Percentiles rank a stretch among this genome's conserved stretches.
Evolutionary conservation across 345 rosid genomes (phyloP).

Genomic region (Melaleuca quinquenervia): DNA sequence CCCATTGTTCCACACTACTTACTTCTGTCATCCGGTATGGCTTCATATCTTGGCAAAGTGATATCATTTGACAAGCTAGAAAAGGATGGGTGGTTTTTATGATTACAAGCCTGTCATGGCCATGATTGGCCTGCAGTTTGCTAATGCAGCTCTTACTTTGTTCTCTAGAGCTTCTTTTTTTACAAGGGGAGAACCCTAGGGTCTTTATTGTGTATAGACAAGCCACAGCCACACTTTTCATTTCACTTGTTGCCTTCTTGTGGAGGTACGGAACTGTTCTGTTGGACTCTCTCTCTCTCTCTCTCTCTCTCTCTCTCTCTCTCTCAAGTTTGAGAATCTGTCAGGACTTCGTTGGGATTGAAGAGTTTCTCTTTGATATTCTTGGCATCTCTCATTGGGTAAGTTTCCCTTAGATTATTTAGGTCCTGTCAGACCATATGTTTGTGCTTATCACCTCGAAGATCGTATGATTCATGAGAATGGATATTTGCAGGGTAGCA

Average conservation of each 20-base stretch:
- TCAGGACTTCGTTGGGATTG: slow-evolving; percentile 7
- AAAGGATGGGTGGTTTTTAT: slow-evolving; percentile 5
- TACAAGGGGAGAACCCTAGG: slow-evolving; percentile 28
- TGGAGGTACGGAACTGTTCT: slow-evolving; percentile 2
- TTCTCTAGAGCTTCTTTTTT: slow-evolving; percentile 19
- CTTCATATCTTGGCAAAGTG: too few species aligned
- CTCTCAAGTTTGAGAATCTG: neutral
- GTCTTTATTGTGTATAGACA: slow-evolving; percentile 30
- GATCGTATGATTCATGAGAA: neutral
- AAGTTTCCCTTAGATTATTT: neutral
- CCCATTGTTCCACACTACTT: neutral
- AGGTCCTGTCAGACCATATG: neutral
- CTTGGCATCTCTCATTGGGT: slow-evolving; percentile 27
- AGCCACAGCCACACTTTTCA: slow-evolving; percentile 21
- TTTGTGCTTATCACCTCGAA: neutral
- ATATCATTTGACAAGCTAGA: neutral
- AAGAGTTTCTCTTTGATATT: slow-evolving; percentile 23
- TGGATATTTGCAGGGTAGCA: slow-evolving; percentile 9
- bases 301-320: neutral
- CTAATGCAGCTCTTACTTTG: slow-evolving; percentile 14
- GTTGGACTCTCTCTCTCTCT: neutral
- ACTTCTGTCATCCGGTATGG: neutral
- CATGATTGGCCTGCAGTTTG: slow-evolving; percentile 19
- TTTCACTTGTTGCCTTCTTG: slow-evolving; percentile 19
- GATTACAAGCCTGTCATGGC: slow-evolving; percentile 23